Base-by-base conservation (phyloP, 208 protist genomes). In the Crithidia sp. region DNA sequence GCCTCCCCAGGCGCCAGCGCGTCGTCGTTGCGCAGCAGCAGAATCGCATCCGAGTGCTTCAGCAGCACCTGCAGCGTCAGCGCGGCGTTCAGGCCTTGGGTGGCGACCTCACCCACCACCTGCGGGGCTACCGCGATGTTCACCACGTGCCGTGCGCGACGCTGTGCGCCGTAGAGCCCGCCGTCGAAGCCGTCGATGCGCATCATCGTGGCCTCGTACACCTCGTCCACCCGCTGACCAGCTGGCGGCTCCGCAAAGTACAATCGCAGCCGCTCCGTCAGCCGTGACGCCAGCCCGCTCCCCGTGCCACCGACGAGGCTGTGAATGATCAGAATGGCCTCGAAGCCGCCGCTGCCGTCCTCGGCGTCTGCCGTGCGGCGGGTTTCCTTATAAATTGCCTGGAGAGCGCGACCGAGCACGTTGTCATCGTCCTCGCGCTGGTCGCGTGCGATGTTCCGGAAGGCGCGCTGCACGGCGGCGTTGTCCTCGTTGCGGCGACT, bases 1-100 rank as follows among this genome's bases (percentile, higher is more conserved):
- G 53, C 58, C 47, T 87, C 79, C 3, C 74, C 79, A 17, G 79
- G 79, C 28, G 66, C 62, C 71, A 93, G 71, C 13, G 72, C 86
- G 56, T 95, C 92, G 56, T 94, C 89, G 68, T 96, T 96, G 57
- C 92, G 90, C 54, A 96, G 71, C 5, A 96, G 72, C 0, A 96
- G 4, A 0, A 93, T 72, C 12, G 88, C 92, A 69, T 96, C 88
- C 10, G 65, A 77, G 39, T 80, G 82, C 17, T 80, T 59, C 58
- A 87, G 81, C 57, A 96, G 65, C 14, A 82, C 66, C 45, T 92
- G 77, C 50, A 96, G 75, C 10, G 90, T 95, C 19, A 96, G 76
- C 0, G 88, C 78, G 0, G 84, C 79, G 76, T 96, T 96, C 58
- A 96, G 56, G 39, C 90, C 83, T 60, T 95, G 92, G 41, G 82